Evolutionary conservation across 257 asterid species (phyloP).

Genomic region (Thymus quinquecostatus): DNA sequence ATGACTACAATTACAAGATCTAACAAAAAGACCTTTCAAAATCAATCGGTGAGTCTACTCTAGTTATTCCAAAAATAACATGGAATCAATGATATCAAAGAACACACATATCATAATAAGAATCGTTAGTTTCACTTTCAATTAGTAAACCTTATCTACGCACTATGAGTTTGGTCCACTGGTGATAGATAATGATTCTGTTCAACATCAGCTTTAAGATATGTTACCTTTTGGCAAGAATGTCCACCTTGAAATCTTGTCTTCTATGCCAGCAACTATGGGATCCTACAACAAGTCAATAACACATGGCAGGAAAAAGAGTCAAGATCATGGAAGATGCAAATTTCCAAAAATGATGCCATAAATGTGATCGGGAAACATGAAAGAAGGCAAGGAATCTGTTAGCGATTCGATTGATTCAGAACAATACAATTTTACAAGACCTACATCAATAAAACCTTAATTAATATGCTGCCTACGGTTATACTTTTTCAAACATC

Average conservation of each 20-base stretch:
- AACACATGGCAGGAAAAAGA: slow-evolving; percentile 23
- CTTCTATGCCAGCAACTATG: slow-evolving; percentile 89
- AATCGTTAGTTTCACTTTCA: slow-evolving; percentile 18
- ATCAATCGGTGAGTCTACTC: slow-evolving; percentile 4
- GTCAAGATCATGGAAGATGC: slow-evolving; percentile 14
- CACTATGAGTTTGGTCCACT: slow-evolving; percentile 23
- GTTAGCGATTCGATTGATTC: not conserved
- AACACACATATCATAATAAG: slow-evolving; percentile 6
- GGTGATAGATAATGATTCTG: slow-evolving; percentile 10
- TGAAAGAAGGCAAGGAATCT: not conserved
- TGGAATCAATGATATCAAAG: not conserved
- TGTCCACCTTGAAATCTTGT: slow-evolving; percentile 93
- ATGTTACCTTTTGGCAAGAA: slow-evolving; percentile 84
- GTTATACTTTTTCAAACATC: slow-evolving; percentile 3
- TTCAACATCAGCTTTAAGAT: slow-evolving; percentile 14
- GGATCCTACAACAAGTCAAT: slow-evolving; percentile 64
- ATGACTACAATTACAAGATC: slow-evolving; percentile 21
- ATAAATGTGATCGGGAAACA: slow-evolving; percentile 14
- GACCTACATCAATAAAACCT: not conserved
- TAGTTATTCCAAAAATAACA: slow-evolving; percentile 2
- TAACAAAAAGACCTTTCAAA: not conserved
- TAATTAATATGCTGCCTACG: slow-evolving; percentile 1
- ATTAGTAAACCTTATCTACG: not conserved
- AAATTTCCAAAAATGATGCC: slow-evolving; percentile 14
- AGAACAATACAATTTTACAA: not conserved